These are phyloP conservation scores for Platanthera guangdongensis DNA, from an alignment of 106 monocot genomes.

Conservation along the genomic window DNA sequence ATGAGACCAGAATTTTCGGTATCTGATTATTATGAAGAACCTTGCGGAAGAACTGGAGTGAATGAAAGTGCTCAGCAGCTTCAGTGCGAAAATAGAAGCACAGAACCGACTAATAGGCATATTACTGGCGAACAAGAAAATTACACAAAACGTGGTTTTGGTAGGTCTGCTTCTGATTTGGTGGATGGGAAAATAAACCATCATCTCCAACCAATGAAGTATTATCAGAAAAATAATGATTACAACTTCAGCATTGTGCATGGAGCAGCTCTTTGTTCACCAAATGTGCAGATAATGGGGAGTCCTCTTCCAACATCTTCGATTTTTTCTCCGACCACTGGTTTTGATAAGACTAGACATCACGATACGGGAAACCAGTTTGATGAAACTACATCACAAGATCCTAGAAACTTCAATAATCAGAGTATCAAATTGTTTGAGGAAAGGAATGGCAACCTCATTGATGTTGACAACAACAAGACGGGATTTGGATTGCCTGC, in stretches of 20 bases:
- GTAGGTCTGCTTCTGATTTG: conserved; percentile 9
- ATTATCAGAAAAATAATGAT: conserved; percentile 15
- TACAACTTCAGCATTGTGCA: not conserved
- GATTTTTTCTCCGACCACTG: conserved; percentile 7
- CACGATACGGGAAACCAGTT: conserved; percentile 1
- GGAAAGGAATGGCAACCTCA: conserved; percentile 2
- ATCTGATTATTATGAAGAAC: conserved; percentile 19
- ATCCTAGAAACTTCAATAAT: not conserved
- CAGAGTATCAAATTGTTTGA: conserved; percentile 3
- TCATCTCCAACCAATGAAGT: conserved; percentile 13
- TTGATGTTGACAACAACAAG: conserved; percentile 4
- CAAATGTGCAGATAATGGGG: conserved; percentile 31
- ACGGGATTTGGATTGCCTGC: conserved; percentile 9
- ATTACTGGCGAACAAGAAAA: conserved; percentile 12
- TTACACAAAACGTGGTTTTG: conserved; percentile 19
- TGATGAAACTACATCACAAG: conserved; percentile 4
- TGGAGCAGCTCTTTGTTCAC: conserved; percentile 19
- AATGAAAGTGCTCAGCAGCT: conserved; percentile 3
- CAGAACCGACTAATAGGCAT: not conserved
- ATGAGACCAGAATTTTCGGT: conserved; percentile 11
- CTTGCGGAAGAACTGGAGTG: conserved; percentile 17
- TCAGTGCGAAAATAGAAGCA: conserved; percentile 8
- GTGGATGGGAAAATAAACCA: conserved; percentile 16
- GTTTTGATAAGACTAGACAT: conserved; percentile 13
- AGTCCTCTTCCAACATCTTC: conserved; percentile 26